Conservation (phyloP, 768 basidiomycete species). For the Termitomyces sp. region DNA sequence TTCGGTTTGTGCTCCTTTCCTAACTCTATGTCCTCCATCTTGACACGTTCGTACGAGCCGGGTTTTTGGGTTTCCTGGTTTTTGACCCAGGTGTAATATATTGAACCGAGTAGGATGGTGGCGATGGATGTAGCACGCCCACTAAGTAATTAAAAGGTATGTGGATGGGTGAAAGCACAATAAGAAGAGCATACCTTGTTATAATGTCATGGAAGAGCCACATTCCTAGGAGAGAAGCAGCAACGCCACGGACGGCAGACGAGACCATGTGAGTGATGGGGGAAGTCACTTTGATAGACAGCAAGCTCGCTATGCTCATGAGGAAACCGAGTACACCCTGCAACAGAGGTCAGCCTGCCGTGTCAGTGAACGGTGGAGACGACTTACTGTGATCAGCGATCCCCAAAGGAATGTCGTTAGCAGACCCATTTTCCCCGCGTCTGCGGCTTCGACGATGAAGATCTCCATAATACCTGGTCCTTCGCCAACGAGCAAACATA, state of each 20-base stretch:
- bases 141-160: conserved; percentile 28
- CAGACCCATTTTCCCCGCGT: conserved; percentile 34
- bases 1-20: conserved; percentile 28
- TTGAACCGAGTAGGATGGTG: conserved; percentile 75
- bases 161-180: neutral
- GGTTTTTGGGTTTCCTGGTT: conserved; percentile 55
- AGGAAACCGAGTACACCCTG: conserved; percentile 88
- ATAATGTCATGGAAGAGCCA: conserved; percentile 81
- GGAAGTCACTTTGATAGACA: conserved; percentile 96
- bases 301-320: conserved; percentile 88
- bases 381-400: conserved; percentile 68
- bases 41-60: conserved; percentile 53
- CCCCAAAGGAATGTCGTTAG: conserved; percentile 72
- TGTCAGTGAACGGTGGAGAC: neutral
- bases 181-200: conserved; percentile 50
- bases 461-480: conserved; percentile 56
- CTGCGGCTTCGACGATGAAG: conserved; percentile 39
- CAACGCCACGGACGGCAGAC: conserved; percentile 91
- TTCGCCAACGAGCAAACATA: conserved; percentile 76
- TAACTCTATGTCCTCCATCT: conserved; percentile 59
- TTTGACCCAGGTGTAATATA: conserved; percentile 88
- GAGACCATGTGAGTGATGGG: conserved; percentile 98
- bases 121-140: conserved; percentile 79
- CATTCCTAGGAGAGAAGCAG: conserved; percentile 79
- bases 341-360: neutral